phyloP scores from a whole-genome alignment of 352 stramenopile species.

The Phytophthora europaea region DNA sequence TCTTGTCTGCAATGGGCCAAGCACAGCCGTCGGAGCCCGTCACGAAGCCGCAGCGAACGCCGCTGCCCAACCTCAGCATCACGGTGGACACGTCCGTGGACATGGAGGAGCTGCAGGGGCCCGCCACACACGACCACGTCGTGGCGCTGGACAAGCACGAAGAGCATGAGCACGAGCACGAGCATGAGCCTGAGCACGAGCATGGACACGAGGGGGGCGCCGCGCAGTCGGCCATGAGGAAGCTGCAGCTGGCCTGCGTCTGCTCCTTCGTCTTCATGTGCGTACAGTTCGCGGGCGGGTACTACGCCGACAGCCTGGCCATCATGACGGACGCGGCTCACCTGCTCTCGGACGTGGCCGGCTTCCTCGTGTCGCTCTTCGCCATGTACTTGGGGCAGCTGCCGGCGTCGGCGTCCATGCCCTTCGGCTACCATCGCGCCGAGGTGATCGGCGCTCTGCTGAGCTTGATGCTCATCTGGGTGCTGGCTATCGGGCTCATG shows the following conservation, averaged over 20 bases:
- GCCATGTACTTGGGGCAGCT: constrained; percentile 80
- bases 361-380: constrained; percentile 87
- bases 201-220: background rate
- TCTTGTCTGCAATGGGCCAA: background rate
- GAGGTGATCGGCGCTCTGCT: constrained; percentile 97
- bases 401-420: constrained; percentile 72
- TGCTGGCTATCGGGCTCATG: constrained; percentile 94
- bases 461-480: constrained; percentile 95
- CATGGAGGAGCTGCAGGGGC: constrained; percentile 51
- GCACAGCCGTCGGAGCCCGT: background rate
- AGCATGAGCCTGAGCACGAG: constrained; percentile 27
- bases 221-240: constrained; percentile 58
- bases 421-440: constrained; percentile 97
- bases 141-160: constrained; percentile 32
- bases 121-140: constrained; percentile 46
- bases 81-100: constrained; percentile 38
- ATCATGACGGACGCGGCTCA: constrained; percentile 95
- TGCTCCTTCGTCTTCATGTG: constrained; percentile 96
- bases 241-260: constrained; percentile 76
- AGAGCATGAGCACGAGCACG: constrained; percentile 31
- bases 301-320: constrained; percentile 94
- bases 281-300: constrained; percentile 95
- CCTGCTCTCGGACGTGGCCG: constrained; percentile 78
- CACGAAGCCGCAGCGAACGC: constrained; percentile 25
- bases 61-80: constrained; percentile 44